Evolutionary conservation across 257 asterid species (phyloP), one percentile per base, ranked within the genome.

Genomic region (Linderniella brevidens): DNA sequence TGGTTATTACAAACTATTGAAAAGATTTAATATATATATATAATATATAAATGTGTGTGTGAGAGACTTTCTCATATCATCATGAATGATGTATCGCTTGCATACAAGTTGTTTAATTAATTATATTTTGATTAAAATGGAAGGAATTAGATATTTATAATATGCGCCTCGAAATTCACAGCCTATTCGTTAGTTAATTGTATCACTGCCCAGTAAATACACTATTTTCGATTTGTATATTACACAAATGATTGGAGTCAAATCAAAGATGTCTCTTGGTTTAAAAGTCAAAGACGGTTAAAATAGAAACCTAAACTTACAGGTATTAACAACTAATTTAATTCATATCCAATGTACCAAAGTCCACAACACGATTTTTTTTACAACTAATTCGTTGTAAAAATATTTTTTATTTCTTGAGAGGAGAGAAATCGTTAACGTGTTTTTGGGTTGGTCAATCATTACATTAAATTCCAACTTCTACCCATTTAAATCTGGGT

Each of bases 221-320:
- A 14, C 18, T 9, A 15, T 0, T 29, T 57, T 48, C 25, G 17
- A 41, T 11, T 58, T 57, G 61, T 48, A 50, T 58, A 66, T 52
- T 48, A 55, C 37, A 35, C 67, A 66, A n/a, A 65, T 66, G 63
- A 70, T 70, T 70, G 70, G 76, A 37, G 70, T 70, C 73, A 49
- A 56, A 56, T 29, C 50, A 49, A n/a, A 43, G 62, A 38, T 57
- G 71, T 61, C 63, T 59, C 55, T 49, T 41, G 46, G 49, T 13
- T 18, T 40, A 38, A 64, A 64, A 64, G 70, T 68, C 74, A 63
- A 68, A 68, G 40, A 14, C 3, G 29, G 54, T 56, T 68, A 59
- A 56, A 58, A 48, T 8, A 52, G 43, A 32, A 11, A 18, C 5
- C 39, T 1, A 2, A 38, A 38, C 1, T 3, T 38, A 38, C 43